Conservation (phyloP, 2,329 filamentous ascomycete species). For the Intubia oerlemansii region DNA sequence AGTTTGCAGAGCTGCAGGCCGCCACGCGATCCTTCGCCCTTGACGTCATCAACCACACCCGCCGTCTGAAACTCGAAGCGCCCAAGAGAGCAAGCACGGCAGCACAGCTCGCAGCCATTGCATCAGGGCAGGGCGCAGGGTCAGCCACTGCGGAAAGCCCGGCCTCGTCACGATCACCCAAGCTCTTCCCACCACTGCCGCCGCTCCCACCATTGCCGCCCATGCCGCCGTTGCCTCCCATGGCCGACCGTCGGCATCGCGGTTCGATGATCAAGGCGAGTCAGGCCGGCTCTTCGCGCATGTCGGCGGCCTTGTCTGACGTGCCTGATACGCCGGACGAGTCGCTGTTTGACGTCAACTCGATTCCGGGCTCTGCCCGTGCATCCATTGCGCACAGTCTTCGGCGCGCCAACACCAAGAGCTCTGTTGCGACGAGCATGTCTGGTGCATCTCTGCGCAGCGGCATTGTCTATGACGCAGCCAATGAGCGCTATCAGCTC, state of each 20-base stretch:
- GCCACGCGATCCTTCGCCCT: conserved; percentile 19
- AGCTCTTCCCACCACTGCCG: conserved; percentile 3
- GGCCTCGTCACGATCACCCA: no score
- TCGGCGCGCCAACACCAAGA: conserved; percentile 5
- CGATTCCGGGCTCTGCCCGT: no score
- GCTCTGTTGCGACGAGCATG: conserved; percentile 3
- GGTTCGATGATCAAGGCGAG: conserved; percentile 3
- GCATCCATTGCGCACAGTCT: conserved; percentile 1
- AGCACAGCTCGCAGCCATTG: conserved; percentile 1
- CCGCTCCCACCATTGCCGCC: neutral
- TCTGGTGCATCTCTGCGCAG: conserved; percentile 1
- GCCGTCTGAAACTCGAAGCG: conserved; percentile 13
- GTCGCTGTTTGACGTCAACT: no score
- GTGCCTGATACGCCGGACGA: no score
- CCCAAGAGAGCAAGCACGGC: conserved; percentile 2
- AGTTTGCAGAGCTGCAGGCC: conserved; percentile 17
- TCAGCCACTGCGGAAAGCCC: no score
- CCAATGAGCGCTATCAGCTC: conserved; percentile 3
- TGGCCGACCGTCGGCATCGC: conserved; percentile 3
- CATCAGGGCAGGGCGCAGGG: no score
- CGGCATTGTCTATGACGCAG: neutral
- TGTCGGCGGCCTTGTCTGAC: neutral
- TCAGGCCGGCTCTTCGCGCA: no score
- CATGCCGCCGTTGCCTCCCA: conserved; percentile 1
- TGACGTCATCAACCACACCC: conserved; percentile 16